Evolutionary conservation across 1,284 basidiomycete species (phyloP).

Genomic region (Rhizopogon hawkerae): DNA sequence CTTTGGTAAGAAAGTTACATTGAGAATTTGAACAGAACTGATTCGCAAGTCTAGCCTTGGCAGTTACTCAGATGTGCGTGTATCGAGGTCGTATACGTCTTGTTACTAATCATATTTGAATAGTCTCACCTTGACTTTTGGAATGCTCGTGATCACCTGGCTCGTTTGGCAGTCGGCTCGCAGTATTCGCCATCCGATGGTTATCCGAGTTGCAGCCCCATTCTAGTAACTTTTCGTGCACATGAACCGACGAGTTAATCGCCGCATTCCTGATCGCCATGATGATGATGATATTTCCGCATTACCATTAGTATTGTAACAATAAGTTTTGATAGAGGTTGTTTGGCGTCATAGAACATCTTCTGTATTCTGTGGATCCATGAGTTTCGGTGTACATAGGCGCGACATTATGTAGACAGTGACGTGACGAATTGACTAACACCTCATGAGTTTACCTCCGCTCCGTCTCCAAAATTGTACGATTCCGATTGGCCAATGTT

Average conservation of each 20-base stretch:
- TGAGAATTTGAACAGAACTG: slow-evolving; percentile 3
- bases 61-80: slow-evolving; percentile 40
- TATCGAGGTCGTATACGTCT: background rate
- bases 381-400: background rate
- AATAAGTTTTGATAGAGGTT: background rate
- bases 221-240: background rate
- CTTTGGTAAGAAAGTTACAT: slow-evolving; percentile 32
- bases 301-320: background rate
- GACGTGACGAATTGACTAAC: too few relatives aligned
- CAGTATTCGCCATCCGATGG: slow-evolving; percentile 24
- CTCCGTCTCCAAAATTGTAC: slow-evolving; percentile 7
- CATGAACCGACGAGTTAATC: background rate
- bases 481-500: slow-evolving; percentile 20
- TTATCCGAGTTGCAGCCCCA: slow-evolving; percentile 15
- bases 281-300: slow-evolving; percentile 6
- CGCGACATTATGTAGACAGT: background rate
- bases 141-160: slow-evolving; percentile 37
- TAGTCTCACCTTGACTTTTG: slow-evolving; percentile 37
- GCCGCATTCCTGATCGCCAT: slow-evolving; percentile 8
- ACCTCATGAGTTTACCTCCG: background rate
- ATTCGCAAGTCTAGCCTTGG: slow-evolving; percentile 28
- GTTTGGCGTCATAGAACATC: background rate
- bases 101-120: slow-evolving; percentile 7
- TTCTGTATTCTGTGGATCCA: background rate
- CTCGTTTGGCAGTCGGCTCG: slow-evolving; percentile 42